Conservation (phyloP, 768 basidiomycete genomes). For the Steccherinum ochraceum region DNA sequence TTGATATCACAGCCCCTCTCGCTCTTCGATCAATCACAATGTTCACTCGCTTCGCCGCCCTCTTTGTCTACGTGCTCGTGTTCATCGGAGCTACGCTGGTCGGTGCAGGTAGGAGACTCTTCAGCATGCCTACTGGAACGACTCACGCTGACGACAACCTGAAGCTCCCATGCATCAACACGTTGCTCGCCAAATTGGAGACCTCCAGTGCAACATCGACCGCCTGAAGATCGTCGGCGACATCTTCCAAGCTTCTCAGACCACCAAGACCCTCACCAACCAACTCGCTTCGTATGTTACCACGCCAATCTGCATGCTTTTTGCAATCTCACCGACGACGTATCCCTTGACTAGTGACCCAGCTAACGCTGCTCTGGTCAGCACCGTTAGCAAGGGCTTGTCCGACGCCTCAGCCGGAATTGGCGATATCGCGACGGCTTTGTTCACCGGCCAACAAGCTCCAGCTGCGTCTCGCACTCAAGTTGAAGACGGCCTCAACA, state of each 20-base stretch:
- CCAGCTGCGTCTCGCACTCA: slow-evolving; percentile 18
- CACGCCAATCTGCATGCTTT: not conserved
- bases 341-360: slow-evolving; percentile 4
- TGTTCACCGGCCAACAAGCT: slow-evolving; percentile 17
- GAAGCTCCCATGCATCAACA: too few relatives aligned
- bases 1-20: not conserved
- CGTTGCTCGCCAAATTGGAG: slow-evolving; percentile 20
- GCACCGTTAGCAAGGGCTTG: slow-evolving; percentile 2
- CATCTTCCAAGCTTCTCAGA: slow-evolving; percentile 12
- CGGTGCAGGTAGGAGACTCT: not conserved
- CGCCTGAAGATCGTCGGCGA: slow-evolving; percentile 21
- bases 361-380: not conserved
- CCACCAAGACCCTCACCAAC: slow-evolving; percentile 12
- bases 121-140: too few relatives aligned
- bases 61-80: not conserved
- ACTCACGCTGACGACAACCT: too few relatives aligned
- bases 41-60: not conserved
- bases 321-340: not conserved
- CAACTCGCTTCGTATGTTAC: slow-evolving; percentile 10
- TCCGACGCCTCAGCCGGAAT: slow-evolving; percentile 13
- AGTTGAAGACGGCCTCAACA: slow-evolving; percentile 13
- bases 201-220: slow-evolving; percentile 24
- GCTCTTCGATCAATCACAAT: not conserved
- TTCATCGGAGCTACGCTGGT: not conserved
- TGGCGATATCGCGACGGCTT: slow-evolving; percentile 16